Percentiles rank a stretch among this genome's conserved stretches.
phyloP scores from a whole-genome alignment of 2,329 filamentous ascomycete species.

The Epichloe sp. region DNA sequence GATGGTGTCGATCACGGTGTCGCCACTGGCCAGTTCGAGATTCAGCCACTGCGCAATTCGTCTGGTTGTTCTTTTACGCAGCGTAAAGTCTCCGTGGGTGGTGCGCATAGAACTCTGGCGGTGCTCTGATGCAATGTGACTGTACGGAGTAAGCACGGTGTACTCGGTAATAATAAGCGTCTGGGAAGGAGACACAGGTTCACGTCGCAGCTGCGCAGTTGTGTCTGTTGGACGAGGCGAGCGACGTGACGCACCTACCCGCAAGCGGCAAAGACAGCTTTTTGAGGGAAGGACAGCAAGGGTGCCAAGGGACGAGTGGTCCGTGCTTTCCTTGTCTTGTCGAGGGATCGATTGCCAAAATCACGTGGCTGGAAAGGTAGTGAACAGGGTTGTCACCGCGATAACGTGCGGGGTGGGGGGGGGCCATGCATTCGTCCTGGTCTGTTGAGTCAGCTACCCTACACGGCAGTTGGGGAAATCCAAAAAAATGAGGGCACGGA shows the following conservation, averaged over 20 bases:
- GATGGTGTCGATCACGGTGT: neutral
- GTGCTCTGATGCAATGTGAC: neutral
- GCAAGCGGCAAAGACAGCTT: constrained; percentile 2
- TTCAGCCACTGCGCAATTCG: neutral
- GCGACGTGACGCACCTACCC: constrained; percentile 5
- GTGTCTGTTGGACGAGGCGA: neutral
- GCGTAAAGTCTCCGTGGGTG: neutral
- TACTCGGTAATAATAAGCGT: neutral
- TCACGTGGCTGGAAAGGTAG: constrained; percentile 1
- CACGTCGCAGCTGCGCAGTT: too few relatives aligned
- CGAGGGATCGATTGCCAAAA: neutral
- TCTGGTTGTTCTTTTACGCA: neutral
- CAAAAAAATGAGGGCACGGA: too few relatives aligned
- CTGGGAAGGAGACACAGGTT: too few relatives aligned
- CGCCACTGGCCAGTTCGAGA: neutral
- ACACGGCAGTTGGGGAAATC: too few relatives aligned
- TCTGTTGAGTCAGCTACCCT: too few relatives aligned
- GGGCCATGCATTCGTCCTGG: too few relatives aligned
- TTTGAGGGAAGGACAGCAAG: neutral
- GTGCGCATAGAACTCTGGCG: neutral
- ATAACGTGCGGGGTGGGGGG: too few relatives aligned
- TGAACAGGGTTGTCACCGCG: too few relatives aligned
- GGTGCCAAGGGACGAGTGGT: neutral
- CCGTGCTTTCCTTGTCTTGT: neutral
- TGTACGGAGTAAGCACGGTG: too few relatives aligned